These are phyloP conservation scores for Xenosphaeropsis pyriputrescens DNA, from an alignment of 2,329 filamentous ascomycete species.

Conservation along the genomic window DNA sequence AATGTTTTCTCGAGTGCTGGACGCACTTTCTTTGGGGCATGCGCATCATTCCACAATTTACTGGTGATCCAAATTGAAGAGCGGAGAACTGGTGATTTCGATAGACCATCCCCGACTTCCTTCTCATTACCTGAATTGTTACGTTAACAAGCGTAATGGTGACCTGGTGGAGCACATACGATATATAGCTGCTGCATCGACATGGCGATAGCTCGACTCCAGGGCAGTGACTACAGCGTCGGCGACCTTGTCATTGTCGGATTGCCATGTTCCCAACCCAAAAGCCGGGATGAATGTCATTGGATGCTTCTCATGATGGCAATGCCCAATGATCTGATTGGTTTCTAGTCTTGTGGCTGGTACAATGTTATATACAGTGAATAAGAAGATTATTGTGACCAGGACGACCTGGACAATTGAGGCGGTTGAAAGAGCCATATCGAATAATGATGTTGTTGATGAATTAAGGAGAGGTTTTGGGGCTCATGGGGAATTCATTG, in stretches of 20 bases:
- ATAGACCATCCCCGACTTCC: conserved; percentile 57
- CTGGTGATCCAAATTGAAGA: conserved; percentile 78
- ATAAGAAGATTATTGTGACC: no score
- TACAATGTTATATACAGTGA: no score
- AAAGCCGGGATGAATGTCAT: conserved; percentile 18
- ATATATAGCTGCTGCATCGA: conserved; percentile 61
- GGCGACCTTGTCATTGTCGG: conserved; percentile 19
- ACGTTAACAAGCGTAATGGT: no score
- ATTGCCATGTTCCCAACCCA: conserved; percentile 21
- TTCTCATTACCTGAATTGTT: conserved; percentile 67
- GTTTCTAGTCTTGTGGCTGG: no score
- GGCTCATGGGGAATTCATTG: no score
- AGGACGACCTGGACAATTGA: no score
- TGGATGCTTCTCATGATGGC: no score
- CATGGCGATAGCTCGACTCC: conserved; percentile 43
- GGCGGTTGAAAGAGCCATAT: no score
- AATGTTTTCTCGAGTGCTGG: conserved; percentile 13
- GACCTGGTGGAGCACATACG: no score
- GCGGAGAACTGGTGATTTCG: conserved; percentile 59
- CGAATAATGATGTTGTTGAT: no score
- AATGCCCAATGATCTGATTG: no score
- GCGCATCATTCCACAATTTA: conserved; percentile 79
- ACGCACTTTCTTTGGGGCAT: conserved; percentile 12
- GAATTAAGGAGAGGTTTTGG: no score
- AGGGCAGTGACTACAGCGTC: conserved; percentile 38